Conservation (phyloP, 1,139 yeast genomes). For the Kurtzmaniella natalensis region DNA sequence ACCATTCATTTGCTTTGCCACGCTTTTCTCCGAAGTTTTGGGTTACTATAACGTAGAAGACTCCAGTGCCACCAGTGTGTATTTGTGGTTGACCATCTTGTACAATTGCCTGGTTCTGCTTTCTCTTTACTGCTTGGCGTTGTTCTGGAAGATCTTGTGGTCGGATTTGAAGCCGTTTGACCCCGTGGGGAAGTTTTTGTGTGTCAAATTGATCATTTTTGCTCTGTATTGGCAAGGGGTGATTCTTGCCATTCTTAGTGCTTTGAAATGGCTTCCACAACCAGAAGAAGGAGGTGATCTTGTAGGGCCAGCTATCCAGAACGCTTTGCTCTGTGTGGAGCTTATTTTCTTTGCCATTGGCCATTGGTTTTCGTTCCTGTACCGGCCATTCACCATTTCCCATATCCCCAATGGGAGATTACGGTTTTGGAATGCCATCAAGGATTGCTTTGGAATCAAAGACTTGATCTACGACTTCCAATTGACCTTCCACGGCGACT, state of each 20-base stretch:
- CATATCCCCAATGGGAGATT: conserved; percentile 67
- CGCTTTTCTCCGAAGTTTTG: conserved; percentile 46
- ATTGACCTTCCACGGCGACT: conserved; percentile 66
- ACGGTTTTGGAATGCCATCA: conserved; percentile 54
- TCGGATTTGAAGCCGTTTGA: conserved; percentile 71
- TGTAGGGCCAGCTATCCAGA: conserved; percentile 61
- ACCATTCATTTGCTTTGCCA: conserved; percentile 65
- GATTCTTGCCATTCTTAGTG: conserved; percentile 56
- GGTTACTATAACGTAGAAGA: conserved; percentile 52
- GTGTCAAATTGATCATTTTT: conserved; percentile 89
- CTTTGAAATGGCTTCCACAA: conserved; percentile 42
- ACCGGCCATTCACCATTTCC: conserved; percentile 61
- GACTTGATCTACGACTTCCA: conserved; percentile 79
- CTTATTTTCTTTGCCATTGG: conserved; percentile 82
- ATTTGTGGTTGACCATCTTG: conserved; percentile 62
- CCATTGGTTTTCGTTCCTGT: conserved; percentile 84
- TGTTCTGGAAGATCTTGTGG: conserved; percentile 88
- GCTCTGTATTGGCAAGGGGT: conserved; percentile 98
- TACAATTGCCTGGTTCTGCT: conserved; percentile 80
- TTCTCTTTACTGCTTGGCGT: conserved; percentile 79
- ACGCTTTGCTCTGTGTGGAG: conserved; percentile 78
- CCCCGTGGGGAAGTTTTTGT: conserved; percentile 88
- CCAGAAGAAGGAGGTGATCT: not conserved
- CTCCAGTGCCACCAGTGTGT: conserved; percentile 46
- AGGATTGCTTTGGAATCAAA: conserved; percentile 70